phyloP scores from a whole-genome alignment of 2,329 filamentous ascomycete genomes.

The Blastomyces gilchristii region DNA sequence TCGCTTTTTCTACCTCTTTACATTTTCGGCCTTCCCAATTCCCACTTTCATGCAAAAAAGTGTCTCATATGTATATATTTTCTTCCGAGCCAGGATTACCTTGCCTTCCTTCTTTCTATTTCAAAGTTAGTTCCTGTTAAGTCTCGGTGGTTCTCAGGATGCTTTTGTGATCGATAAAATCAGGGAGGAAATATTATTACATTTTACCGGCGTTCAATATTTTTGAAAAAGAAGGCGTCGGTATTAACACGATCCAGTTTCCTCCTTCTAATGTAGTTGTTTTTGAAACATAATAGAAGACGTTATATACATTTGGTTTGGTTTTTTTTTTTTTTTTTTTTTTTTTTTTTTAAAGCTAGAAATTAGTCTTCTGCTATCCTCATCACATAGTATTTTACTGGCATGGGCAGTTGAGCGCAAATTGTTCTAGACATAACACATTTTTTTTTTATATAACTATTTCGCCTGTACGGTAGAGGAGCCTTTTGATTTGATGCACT shows the following conservation, averaged over 20 bases:
- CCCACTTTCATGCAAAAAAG: not conserved
- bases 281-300: not conserved
- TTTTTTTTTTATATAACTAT: not conserved
- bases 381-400: not conserved
- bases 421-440: not conserved
- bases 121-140: not conserved
- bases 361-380: not conserved
- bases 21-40: not conserved
- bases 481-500: not conserved
- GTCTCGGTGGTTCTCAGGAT: not conserved
- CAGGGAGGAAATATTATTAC: not conserved
- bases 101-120: not conserved
- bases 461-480: not conserved
- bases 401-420: not conserved
- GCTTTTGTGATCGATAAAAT: not conserved
- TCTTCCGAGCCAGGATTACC: not conserved
- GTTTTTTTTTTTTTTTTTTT: not conserved
- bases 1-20: not conserved
- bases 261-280: not conserved
- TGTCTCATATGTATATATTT: not conserved
- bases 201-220: not conserved
- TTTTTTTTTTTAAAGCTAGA: not conserved
- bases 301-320: not conserved
- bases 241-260: not conserved
- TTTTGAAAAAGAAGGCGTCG: not conserved